Percentiles rank a stretch among this genome's conserved stretches.
phyloP scores from a whole-genome alignment of 345 rosid species.

The Syzygium aqueum region DNA sequence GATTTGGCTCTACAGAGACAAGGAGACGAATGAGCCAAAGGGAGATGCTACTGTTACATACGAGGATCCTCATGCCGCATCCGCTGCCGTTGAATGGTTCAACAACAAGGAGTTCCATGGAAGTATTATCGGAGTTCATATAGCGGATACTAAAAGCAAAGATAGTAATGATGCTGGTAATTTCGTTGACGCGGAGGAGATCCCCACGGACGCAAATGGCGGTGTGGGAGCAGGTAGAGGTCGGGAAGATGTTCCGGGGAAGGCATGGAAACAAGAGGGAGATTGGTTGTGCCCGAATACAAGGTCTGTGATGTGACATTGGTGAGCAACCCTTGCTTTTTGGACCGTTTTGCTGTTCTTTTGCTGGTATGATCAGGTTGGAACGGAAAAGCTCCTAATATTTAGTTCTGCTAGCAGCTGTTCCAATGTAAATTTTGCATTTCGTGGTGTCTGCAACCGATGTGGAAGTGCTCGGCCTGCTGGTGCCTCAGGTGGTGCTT shows the following conservation, averaged over 20 bases:
- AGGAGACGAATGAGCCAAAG: slow-evolving; percentile 80
- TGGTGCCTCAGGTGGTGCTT: slow-evolving; percentile 68
- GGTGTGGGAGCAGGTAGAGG: slow-evolving; percentile 73
- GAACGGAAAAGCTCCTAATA: slow-evolving; percentile 10
- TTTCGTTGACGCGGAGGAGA: slow-evolving; percentile 40
- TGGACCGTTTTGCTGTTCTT: not conserved
- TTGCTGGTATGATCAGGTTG: not conserved
- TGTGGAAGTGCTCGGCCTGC: slow-evolving; percentile 95
- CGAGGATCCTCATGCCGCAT: slow-evolving; percentile 97
- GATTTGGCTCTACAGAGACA: slow-evolving; percentile 88
- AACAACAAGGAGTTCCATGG: slow-evolving; percentile 96
- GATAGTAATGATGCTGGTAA: slow-evolving; percentile 29
- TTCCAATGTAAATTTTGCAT: slow-evolving; percentile 91
- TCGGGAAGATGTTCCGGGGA: slow-evolving; percentile 60
- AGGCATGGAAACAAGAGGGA: slow-evolving; percentile 95
- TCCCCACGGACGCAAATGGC: slow-evolving; percentile 29
- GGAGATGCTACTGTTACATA: slow-evolving; percentile 98
- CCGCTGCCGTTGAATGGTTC: slow-evolving; percentile 98
- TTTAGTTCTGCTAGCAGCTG: slow-evolving; percentile 57
- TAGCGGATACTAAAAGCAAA: slow-evolving; percentile 74
- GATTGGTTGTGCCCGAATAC: slow-evolving; percentile 99
- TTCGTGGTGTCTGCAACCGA: slow-evolving; percentile 95
- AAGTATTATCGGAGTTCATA: slow-evolving; percentile 60
- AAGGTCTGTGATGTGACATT: slow-evolving; percentile 99
- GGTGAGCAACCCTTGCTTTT: slow-evolving; percentile 96